A percentile compares a stretch with the other conserved stretches of the same genome.
These are phyloP conservation scores for Hyphodiscus hymeniophilus DNA, from an alignment of 495 filamentous ascomycete genomes.

Conservation along the genomic window DNA sequence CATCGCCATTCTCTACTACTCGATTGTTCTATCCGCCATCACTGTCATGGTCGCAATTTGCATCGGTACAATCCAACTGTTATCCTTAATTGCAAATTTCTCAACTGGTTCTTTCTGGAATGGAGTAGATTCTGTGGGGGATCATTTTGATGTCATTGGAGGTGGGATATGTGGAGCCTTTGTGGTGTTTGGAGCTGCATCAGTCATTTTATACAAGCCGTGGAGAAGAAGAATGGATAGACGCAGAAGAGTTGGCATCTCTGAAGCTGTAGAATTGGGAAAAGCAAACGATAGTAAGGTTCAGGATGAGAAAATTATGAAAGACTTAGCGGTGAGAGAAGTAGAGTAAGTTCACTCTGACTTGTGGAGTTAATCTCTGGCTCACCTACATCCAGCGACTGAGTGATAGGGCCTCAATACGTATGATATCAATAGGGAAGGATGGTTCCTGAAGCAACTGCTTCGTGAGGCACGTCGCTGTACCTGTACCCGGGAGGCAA, in stretches of 20 bases:
- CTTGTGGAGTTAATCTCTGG: no score
- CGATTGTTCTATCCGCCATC: conserved; percentile 76
- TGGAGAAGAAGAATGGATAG: conserved; percentile 53
- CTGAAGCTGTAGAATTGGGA: background rate
- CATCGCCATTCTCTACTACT: conserved; percentile 89
- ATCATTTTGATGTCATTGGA: conserved; percentile 83
- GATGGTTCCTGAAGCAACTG: no score
- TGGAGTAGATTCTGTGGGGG: conserved; percentile 63
- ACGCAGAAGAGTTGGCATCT: background rate
- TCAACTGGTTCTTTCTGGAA: conserved; percentile 80
- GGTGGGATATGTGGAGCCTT: conserved; percentile 80
- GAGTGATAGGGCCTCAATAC: no score
- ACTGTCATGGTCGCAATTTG: conserved; percentile 82
- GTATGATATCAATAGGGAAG: no score
- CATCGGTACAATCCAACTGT: conserved; percentile 78
- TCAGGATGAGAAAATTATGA: background rate
- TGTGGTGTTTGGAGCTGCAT: conserved; percentile 65
- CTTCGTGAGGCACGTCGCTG: no score
- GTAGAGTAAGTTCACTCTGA: no score
- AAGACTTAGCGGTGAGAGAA: no score
- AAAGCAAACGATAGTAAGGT: background rate
- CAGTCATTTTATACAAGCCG: conserved; percentile 60
- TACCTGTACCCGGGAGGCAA: no score
- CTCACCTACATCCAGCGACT: no score
- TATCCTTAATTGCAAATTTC: conserved; percentile 68